Base-by-base conservation (phyloP, 352 stramenopile species). In the Pythium rishiriense region DNA sequence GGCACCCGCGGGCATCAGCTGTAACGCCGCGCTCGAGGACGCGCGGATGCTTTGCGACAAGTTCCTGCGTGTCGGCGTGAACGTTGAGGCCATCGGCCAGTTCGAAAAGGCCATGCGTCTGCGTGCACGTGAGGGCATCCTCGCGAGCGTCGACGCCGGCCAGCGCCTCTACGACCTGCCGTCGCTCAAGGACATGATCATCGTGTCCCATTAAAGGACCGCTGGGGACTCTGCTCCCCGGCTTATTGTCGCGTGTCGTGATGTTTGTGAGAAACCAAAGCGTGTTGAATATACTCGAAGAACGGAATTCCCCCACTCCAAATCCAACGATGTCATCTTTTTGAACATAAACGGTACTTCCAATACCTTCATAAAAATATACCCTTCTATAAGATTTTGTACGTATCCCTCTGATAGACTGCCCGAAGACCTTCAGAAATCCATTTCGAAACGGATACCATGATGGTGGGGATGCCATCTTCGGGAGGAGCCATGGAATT, bases 1-100 rank as follows among this genome's bases (percentile, higher is more conserved):
- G 81, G 65, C 72, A 6, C 81, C 79, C 0, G 79, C 79, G 15
- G 81, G 81, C 11, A 82, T 87, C 26, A 77, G 77, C 33, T 85
- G 73, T 52, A 90, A 87, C 58, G 81, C 77, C 2, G 81, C 81
- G 5, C 49, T 90, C 10, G 69, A 80, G 41, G 81, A 90, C 54
- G 79, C 81, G 12, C 68, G 74, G 14, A 57, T 76, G 33, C 68
- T 90, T n/a, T 60, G 75, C 25, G 71, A 81, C 26, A 57, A 73
- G 50, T 86, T 90, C 37, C 31, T 60, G 3, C 56, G 74, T 17
- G 47, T 72, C 25, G 81, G 79, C n/a, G 81, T 88, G 4, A 70
- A 64, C 1, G 51, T 83, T 10, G 69, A 79, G 33, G 79, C 78
- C 9, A 74, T 90, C 58, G 29, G 12, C 8, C 11, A n/a, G 33